Conservation (phyloP, 2,329 filamentous ascomycete genomes). For the Ambrosiella xylebori region DNA sequence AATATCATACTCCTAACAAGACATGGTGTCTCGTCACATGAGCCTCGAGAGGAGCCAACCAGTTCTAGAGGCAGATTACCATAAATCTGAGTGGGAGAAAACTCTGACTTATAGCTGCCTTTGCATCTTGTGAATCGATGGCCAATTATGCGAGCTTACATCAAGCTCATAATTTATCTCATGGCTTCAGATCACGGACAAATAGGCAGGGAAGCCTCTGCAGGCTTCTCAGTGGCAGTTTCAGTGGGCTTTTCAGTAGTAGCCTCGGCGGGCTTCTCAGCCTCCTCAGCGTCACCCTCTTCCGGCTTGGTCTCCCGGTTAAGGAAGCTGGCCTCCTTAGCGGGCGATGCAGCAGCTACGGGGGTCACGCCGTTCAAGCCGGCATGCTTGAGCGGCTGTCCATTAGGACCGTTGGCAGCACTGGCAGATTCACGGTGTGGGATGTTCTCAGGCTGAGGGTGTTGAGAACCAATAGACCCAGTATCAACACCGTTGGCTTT, state of each 20-base stretch:
- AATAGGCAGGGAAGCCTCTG: constrained; percentile 1
- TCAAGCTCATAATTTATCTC: not conserved
- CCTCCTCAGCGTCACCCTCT: constrained; percentile 9
- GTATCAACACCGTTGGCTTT: constrained; percentile 90
- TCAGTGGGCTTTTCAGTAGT: not conserved
- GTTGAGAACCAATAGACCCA: constrained; percentile 82
- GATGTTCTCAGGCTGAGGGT: constrained; percentile 89
- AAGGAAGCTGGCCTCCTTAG: constrained; percentile 80
- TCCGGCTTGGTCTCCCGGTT: constrained; percentile 59
- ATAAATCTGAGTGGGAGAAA: not conserved
- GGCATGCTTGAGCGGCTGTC: constrained; percentile 22
- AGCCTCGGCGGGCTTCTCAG: constrained; percentile 1
- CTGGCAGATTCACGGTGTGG: constrained; percentile 49
- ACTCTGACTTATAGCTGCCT: not conserved
- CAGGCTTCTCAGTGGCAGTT: not conserved
- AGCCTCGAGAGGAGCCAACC: not conserved
- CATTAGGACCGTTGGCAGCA: constrained; percentile 21
- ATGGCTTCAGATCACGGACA: not conserved
- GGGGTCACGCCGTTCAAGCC: constrained; percentile 21
- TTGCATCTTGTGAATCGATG: too few species aligned
- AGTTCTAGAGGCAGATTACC: not conserved
- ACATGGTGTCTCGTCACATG: not conserved
- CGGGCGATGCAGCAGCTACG: constrained; percentile 45
- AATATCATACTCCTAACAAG: not conserved
- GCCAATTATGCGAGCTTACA: too few species aligned